Base-by-base conservation (phyloP, 257 asterid genomes). In the Ballota nigra region DNA sequence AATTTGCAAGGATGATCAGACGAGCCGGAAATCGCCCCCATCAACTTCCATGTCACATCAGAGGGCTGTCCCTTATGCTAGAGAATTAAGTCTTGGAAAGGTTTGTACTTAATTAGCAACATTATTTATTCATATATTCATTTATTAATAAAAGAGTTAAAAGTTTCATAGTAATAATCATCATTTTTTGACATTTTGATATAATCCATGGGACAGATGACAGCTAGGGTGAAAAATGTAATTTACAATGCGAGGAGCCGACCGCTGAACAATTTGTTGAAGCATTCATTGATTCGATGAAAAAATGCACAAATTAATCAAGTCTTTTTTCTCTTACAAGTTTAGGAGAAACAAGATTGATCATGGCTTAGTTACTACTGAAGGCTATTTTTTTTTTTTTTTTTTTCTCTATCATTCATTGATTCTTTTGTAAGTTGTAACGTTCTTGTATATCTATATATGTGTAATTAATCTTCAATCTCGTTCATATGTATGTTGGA, bases 11-110 rank as follows among this genome's bases (percentile, higher is more conserved):
- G 94, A 47, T 47, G 55, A 47, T 47, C 10, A 82, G 47, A 33
- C 81, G 13, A 87, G 89, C 69, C 75, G 96, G 6, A 93, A 91
- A 81, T 89, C 92, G 69, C 91, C 93, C 16, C 90, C 92, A 1
- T 63, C 86, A n/a, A 71, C 96, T 41, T 15, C 78, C 20, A 2
- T 13, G 12, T 52, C 83, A 16, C 74, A 77, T 64, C 90, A 71
- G 47, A 83, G 96, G 81, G 77, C 81, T 10, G 85, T 84, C 26
- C 98, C 98, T 51, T 91, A 91, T 79, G 81, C 91, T 34, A 90
- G 84, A 72, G 77, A n/a, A n/a, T n/a, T 40, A 38, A 85, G 89
- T 22, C 82, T 90, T 11, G 93, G 96, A 78, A 88, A 87, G 91
- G 98, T 92, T 53, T 60, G 33, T 8, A 18, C 15, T 16, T 0